Percentiles rank a stretch among this genome's conserved stretches.
These are phyloP conservation scores for Alternaria sp. DNA, from an alignment of 2,329 filamentous ascomycete species.

Conservation along the genomic window DNA sequence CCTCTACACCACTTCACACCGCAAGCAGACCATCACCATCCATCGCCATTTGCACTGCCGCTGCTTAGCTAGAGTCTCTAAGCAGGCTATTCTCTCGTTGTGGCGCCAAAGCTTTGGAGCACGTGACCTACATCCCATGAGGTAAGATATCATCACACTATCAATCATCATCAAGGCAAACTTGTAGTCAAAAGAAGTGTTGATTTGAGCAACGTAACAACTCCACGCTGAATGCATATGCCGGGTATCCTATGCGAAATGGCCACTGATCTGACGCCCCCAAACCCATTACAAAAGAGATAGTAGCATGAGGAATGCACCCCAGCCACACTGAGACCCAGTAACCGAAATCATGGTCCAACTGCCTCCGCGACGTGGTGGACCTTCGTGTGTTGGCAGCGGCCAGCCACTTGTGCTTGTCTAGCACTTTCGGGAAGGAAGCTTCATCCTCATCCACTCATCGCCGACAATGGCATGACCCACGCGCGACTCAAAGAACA, in stretches of 20 bases:
- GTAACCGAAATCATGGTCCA: conserved; percentile 5
- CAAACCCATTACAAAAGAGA: conserved; percentile 14
- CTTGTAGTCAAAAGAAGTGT: neutral
- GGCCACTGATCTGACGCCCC: conserved; percentile 5
- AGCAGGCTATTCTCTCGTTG: neutral
- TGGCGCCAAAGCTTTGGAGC: neutral
- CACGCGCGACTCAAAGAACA: conserved; percentile 27
- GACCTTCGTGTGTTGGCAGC: neutral
- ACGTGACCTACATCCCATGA: neutral
- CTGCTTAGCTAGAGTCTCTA: neutral
- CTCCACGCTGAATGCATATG: conserved; percentile 12
- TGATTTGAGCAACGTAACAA: neutral
- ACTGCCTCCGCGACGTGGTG: neutral
- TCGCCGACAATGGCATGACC: conserved; percentile 28
- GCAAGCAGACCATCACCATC: neutral
- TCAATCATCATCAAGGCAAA: neutral
- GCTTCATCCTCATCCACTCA: conserved; percentile 31
- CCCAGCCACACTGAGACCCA: neutral
- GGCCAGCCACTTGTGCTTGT: neutral
- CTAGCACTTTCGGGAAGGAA: conserved; percentile 16
- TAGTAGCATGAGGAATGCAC: conserved; percentile 3
- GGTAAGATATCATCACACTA: neutral
- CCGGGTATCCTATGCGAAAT: conserved; percentile 14
- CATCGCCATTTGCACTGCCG: neutral
- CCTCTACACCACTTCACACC: neutral